These are phyloP conservation scores for Epichloe typhina DNA, from an alignment of 2,329 filamentous ascomycete species.

Conservation along the genomic window DNA sequence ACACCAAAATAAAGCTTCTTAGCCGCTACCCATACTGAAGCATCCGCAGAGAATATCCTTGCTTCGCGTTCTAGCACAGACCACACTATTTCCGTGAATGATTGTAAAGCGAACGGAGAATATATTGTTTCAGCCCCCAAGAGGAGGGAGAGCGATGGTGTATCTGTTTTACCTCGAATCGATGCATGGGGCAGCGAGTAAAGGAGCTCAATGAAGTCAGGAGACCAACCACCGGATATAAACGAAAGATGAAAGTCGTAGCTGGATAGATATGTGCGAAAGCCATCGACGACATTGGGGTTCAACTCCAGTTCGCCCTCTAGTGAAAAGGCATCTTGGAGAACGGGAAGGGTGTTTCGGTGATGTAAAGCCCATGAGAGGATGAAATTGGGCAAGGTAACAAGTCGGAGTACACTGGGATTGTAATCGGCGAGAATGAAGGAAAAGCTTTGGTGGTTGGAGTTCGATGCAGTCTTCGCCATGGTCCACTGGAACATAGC, in stretches of 20 bases:
- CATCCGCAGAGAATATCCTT: conserved; percentile 22
- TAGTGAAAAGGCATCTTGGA: conserved; percentile 32
- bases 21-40: conserved; percentile 55
- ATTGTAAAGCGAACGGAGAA: conserved; percentile 54
- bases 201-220: conserved; percentile 48
- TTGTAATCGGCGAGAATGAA: conserved; percentile 72
- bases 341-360: conserved; percentile 19
- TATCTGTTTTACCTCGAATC: background rate
- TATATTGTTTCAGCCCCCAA: conserved; percentile 77
- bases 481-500: conserved; percentile 53
- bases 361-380: conserved; percentile 50
- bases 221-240: conserved; percentile 63
- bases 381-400: conserved; percentile 67
- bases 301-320: conserved; percentile 54
- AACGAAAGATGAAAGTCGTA: conserved; percentile 47
- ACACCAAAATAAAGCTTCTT: conserved; percentile 79
- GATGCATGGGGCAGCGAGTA: conserved; percentile 17
- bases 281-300: conserved; percentile 42
- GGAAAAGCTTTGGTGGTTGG: conserved; percentile 31
- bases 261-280: conserved; percentile 37
- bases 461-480: conserved; percentile 14
- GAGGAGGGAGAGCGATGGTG: conserved; percentile 31
- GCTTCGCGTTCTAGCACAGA: conserved; percentile 39
- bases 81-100: conserved; percentile 56
- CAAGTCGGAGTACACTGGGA: conserved; percentile 59